phyloP scores from a whole-genome alignment of 768 basidiomycete genomes.

The Cystobasidium onofrii region DNA sequence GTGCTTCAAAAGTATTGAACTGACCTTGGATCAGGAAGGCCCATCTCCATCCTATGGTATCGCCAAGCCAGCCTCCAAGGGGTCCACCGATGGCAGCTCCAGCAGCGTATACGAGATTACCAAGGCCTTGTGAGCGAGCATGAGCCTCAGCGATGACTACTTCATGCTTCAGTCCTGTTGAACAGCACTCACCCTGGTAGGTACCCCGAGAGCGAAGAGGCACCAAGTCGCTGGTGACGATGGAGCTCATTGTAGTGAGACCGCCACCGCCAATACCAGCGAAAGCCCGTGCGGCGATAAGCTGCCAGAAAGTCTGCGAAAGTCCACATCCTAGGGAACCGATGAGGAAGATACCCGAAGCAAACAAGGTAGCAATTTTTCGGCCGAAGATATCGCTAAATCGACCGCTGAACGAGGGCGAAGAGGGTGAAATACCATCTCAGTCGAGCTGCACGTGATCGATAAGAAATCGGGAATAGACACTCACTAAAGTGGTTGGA shows the following conservation, averaged over 20 bases:
- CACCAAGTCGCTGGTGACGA: constrained; percentile 61
- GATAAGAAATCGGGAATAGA: background rate
- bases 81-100: constrained; percentile 59
- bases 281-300: constrained; percentile 38
- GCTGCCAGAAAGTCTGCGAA: constrained; percentile 34
- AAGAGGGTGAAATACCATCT: background rate
- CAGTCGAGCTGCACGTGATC: background rate
- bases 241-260: constrained; percentile 53
- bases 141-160: constrained; percentile 42
- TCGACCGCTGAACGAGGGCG: constrained; percentile 10
- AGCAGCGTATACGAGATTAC: constrained; percentile 57
- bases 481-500: constrained; percentile 35
- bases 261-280: constrained; percentile 38
- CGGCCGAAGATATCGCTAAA: constrained; percentile 35
- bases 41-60: constrained; percentile 62
- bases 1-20: constrained; percentile 64
- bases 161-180: background rate
- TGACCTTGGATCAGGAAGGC: constrained; percentile 45
- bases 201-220: constrained; percentile 59
- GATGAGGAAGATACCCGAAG: constrained; percentile 36
- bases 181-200: constrained; percentile 54
- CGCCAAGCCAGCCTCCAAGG: constrained; percentile 57
- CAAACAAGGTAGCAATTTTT: constrained; percentile 36
- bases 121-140: constrained; percentile 44
- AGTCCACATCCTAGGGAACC: constrained; percentile 37